phyloP scores from a whole-genome alignment of 345 rosid genomes.

The Camelina hispida region DNA sequence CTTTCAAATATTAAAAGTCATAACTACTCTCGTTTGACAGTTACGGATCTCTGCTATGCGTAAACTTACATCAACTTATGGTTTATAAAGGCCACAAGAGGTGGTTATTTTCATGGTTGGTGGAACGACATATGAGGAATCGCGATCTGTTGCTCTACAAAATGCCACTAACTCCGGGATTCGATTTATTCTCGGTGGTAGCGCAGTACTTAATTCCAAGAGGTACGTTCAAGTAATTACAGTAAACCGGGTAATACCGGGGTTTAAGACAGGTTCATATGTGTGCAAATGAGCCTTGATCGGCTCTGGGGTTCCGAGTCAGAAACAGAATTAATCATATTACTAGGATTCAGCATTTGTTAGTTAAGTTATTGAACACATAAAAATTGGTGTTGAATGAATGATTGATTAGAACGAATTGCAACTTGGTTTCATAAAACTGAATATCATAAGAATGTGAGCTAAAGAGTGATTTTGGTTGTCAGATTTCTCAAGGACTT shows the following conservation, averaged over 20 bases:
- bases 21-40: neutral
- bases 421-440: neutral
- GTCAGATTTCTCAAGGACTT: slow-evolving; percentile 84
- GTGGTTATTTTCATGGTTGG: slow-evolving; percentile 92
- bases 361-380: neutral
- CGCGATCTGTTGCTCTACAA: slow-evolving; percentile 79
- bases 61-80: neutral
- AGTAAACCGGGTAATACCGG: neutral
- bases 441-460: slow-evolving; percentile 21
- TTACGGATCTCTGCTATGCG: neutral
- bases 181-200: slow-evolving; percentile 89
- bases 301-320: neutral
- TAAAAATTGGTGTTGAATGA: slow-evolving; percentile 9
- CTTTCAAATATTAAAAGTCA: neutral
- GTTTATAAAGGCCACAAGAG: slow-evolving; percentile 79
- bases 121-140: slow-evolving; percentile 96
- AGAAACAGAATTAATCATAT: neutral
- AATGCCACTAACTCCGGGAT: slow-evolving; percentile 80
- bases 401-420: neutral
- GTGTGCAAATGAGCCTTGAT: neutral
- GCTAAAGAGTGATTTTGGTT: neutral
- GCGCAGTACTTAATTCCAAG: slow-evolving; percentile 78
- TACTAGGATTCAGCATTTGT: neutral
- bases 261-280: neutral
- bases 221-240: slow-evolving; percentile 52